Evolutionary conservation across 1,284 basidiomycete genomes (phyloP).

Genomic region (Ceratobasidium sp.): DNA sequence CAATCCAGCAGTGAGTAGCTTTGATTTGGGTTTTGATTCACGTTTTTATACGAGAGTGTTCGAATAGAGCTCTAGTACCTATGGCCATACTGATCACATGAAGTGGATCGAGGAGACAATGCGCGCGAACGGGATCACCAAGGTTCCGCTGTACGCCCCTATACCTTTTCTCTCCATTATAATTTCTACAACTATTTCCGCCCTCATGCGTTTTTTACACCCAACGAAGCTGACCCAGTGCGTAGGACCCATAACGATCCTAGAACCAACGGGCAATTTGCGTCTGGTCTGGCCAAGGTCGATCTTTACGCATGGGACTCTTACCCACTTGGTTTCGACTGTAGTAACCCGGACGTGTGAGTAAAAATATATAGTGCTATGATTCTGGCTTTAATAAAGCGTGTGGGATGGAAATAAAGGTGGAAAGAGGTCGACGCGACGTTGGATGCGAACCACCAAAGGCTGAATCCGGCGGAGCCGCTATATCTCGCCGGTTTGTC

Average conservation of each 20-base stretch:
- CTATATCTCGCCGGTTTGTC: slow-evolving; percentile 23
- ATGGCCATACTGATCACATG: slow-evolving; percentile 30
- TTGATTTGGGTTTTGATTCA: not conserved
- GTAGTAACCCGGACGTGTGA: slow-evolving; percentile 27
- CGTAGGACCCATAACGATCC: slow-evolving; percentile 36
- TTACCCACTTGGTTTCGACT: slow-evolving; percentile 38
- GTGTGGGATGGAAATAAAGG: not conserved
- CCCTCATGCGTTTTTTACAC: no score
- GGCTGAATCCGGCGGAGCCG: slow-evolving; percentile 25
- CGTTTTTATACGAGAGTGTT: no score
- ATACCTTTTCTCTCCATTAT: no score
- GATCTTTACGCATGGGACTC: slow-evolving; percentile 38
- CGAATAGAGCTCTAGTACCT: not conserved
- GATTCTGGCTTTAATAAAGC: not conserved
- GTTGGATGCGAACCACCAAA: slow-evolving; percentile 32
- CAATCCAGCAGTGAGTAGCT: slow-evolving; percentile 2
- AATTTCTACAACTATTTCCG: no score
- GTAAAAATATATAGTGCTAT: not conserved
- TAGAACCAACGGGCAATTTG: slow-evolving; percentile 7
- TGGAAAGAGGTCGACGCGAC: slow-evolving; percentile 17
- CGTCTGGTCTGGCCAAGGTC: slow-evolving; percentile 26
- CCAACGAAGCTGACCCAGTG: not conserved
- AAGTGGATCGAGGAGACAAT: slow-evolving; percentile 27
- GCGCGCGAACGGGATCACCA: slow-evolving; percentile 30
- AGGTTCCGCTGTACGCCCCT: slow-evolving; percentile 35